phyloP scores from a whole-genome alignment of 352 stramenopile genomes.

The Thalassiosira sp. region DNA sequence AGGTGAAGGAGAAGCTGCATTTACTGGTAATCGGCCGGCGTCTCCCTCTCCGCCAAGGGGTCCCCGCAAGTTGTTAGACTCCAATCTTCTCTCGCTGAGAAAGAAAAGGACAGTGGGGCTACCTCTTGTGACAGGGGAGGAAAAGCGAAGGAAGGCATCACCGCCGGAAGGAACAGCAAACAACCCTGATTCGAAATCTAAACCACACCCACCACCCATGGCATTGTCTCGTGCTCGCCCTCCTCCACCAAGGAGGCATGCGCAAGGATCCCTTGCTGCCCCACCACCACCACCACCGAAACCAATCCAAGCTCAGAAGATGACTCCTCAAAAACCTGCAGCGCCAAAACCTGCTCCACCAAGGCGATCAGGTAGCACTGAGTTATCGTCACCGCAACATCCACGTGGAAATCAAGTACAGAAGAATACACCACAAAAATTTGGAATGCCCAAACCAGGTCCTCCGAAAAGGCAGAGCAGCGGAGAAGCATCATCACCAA shows the following conservation, averaged over 20 bases:
- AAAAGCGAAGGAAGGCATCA: constrained; percentile 1
- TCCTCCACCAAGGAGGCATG: constrained; percentile 13
- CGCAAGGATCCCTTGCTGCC: background rate
- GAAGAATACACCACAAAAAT: constrained; percentile 11
- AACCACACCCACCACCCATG: constrained; percentile 13
- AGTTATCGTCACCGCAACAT: background rate
- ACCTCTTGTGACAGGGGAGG: constrained; percentile 13
- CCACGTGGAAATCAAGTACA: constrained; percentile 2
- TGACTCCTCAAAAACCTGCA: constrained; percentile 19
- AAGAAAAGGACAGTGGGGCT: constrained; percentile 16
- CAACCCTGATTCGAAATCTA: constrained; percentile 3
- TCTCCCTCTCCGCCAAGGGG: constrained; percentile 27
- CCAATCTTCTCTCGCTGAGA: constrained; percentile 14
- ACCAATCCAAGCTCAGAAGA: constrained; percentile 16
- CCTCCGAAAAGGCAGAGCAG: constrained; percentile 23
- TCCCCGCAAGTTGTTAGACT: constrained; percentile 12
- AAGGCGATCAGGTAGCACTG: background rate
- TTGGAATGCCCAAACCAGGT: constrained; percentile 1
- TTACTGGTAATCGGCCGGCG: constrained; percentile 45
- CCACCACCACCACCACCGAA: constrained; percentile 16
- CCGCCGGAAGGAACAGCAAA: constrained; percentile 7
- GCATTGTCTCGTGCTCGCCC: constrained; percentile 2
- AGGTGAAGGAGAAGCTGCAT: constrained; percentile 70
- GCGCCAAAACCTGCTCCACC: constrained; percentile 19
- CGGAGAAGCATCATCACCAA: constrained; percentile 2